Evolutionary conservation across 305 asterid species (phyloP).

Genomic region (Stenogyne calaminthoides): DNA sequence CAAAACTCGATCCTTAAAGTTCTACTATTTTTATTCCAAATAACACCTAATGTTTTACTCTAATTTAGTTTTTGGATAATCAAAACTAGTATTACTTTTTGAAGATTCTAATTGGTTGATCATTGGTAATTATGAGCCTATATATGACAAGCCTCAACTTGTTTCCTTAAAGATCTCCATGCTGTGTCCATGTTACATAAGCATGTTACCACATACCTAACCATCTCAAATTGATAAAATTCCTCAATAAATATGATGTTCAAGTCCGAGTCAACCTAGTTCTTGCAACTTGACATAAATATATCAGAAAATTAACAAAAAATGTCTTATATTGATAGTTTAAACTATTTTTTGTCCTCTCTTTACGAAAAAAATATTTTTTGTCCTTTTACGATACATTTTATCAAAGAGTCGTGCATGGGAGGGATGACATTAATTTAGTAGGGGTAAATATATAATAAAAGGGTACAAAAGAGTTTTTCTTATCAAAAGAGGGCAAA

Average conservation of each 20-base stretch:
- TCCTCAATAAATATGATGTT: slow-evolving; percentile 19
- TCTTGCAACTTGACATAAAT: slow-evolving; percentile 30
- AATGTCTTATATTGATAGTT: no score
- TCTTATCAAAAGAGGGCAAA: no score
- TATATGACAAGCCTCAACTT: slow-evolving; percentile 35
- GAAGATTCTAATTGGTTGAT: slow-evolving; percentile 20
- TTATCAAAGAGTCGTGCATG: no score
- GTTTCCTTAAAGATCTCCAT: slow-evolving; percentile 52
- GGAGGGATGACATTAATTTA: no score
- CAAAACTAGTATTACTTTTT: not conserved
- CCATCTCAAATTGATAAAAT: slow-evolving; percentile 5
- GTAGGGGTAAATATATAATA: no score
- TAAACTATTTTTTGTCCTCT: no score
- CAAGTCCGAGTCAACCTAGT: slow-evolving; percentile 27
- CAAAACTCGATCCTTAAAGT: not conserved
- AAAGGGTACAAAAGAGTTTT: no score
- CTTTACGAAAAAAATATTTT: no score
- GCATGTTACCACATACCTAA: slow-evolving; percentile 59
- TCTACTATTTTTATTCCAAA: not conserved
- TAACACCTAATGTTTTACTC: not conserved
- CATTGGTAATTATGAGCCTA: slow-evolving; percentile 22
- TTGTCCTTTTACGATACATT: no score
- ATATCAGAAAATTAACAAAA: no score
- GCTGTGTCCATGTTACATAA: slow-evolving; percentile 52
- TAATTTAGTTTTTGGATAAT: no score